Conservation (phyloP, 768 basidiomycete species). For the Mycena polygramma region DNA sequence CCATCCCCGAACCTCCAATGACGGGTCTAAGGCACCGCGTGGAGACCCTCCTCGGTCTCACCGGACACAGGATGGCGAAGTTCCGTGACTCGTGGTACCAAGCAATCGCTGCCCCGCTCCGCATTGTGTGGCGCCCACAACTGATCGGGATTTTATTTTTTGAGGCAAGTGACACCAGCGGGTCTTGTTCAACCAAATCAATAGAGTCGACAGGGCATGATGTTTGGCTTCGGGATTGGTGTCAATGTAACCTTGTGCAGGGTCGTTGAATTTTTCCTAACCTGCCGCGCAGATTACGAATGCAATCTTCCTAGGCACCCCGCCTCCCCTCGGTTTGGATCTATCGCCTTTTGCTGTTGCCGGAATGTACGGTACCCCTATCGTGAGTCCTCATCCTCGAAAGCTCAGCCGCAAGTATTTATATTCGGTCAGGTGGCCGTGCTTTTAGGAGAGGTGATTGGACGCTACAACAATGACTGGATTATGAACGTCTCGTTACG, state of each 20-base stretch:
- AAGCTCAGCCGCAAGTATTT: neutral
- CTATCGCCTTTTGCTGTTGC: slow-evolving; percentile 61
- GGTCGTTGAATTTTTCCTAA: neutral
- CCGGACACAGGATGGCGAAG: slow-evolving; percentile 68
- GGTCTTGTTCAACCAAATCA: neutral
- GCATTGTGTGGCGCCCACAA: slow-evolving; percentile 73
- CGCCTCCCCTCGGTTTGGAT: slow-evolving; percentile 66
- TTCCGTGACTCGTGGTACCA: slow-evolving; percentile 66
- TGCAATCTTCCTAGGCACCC: slow-evolving; percentile 71
- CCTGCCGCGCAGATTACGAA: slow-evolving; percentile 65
- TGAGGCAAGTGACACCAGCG: slow-evolving; percentile 45
- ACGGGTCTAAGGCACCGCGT: slow-evolving; percentile 63
- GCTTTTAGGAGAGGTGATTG: slow-evolving; percentile 63
- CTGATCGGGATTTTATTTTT: slow-evolving; percentile 63
- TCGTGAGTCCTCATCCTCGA: slow-evolving; percentile 50
- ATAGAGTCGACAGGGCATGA: slow-evolving; percentile 45
- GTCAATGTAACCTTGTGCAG: slow-evolving; percentile 56
- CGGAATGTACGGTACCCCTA: slow-evolving; percentile 66
- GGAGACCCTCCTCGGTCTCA: slow-evolving; percentile 71
- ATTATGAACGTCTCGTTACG: slow-evolving; percentile 60
- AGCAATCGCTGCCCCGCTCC: slow-evolving; percentile 57
- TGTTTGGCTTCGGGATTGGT: slow-evolving; percentile 78
- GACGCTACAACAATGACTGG: slow-evolving; percentile 66
- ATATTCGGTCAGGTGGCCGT: slow-evolving; percentile 58
- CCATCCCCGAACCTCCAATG: slow-evolving; percentile 58